Conservation (phyloP, 441 rosid species). For the Caryocar brasiliense region DNA sequence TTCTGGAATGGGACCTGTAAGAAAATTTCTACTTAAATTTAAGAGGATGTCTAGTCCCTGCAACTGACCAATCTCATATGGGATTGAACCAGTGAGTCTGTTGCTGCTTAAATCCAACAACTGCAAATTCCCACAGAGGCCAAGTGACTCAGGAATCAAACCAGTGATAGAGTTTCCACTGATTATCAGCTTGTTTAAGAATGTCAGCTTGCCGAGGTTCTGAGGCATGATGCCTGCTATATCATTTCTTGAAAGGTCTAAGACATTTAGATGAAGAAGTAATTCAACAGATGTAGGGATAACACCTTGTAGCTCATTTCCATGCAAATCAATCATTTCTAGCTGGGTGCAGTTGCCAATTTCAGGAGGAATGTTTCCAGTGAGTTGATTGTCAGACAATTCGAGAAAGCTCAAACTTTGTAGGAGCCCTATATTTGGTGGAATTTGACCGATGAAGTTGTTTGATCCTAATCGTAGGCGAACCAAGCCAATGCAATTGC, state of each 20-base stretch:
- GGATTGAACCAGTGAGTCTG: conserved; percentile 41
- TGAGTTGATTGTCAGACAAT: conserved; percentile 43
- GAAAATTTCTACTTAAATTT: conserved; percentile 53
- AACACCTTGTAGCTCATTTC: conserved; percentile 37
- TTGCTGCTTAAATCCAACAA: conserved; percentile 57
- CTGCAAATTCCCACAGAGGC: conserved; percentile 51
- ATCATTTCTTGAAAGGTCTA: conserved; percentile 48
- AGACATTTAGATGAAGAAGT: conserved; percentile 39
- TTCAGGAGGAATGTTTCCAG: conserved; percentile 43
- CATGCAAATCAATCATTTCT: conserved; percentile 59
- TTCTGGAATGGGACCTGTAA: conserved; percentile 47
- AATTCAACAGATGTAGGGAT: conserved; percentile 42
- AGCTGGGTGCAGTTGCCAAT: conserved; percentile 51
- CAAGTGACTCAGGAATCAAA: conserved; percentile 44
- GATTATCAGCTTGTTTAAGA: conserved; percentile 44
- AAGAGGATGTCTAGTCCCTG: conserved; percentile 52
- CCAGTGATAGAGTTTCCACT: conserved; percentile 45
- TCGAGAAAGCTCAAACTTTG: conserved; percentile 51
- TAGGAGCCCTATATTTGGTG: conserved; percentile 41
- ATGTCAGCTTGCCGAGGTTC: conserved; percentile 48
- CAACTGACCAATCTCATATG: conserved; percentile 41
- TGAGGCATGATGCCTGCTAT: conserved; percentile 42
- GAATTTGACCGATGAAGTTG: conserved; percentile 40
- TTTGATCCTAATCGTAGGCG: conserved; percentile 59
- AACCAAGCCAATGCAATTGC: conserved; percentile 43